phyloP scores from a whole-genome alignment of 139 green algal species.

The Coelastrella sp. region DNA sequence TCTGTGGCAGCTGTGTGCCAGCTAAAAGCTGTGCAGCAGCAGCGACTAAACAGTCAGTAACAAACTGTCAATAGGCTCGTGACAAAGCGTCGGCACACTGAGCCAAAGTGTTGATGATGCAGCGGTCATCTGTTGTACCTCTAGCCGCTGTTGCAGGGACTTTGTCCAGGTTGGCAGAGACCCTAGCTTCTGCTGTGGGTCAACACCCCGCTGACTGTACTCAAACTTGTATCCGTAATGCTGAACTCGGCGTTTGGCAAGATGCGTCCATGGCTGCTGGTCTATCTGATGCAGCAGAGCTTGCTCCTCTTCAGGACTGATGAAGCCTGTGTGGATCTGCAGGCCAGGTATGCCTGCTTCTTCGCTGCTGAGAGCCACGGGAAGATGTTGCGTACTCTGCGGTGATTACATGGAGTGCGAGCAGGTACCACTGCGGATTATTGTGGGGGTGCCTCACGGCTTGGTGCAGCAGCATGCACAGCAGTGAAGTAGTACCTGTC shows the following conservation, averaged over 20 bases:
- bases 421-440: background rate
- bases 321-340: slow-evolving; percentile 68
- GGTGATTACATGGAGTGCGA: background rate
- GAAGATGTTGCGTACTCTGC: background rate
- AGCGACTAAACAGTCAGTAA: no score
- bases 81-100: background rate
- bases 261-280: slow-evolving; percentile 61
- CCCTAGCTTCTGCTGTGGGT: background rate
- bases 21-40: no score
- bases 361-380: background rate
- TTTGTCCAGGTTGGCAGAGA: slow-evolving; percentile 18
- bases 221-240: slow-evolving; percentile 88
- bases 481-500: background rate
- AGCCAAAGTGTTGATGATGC: background rate
- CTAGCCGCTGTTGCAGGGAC: slow-evolving; percentile 1
- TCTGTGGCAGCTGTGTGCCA: background rate
- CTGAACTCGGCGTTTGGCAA: slow-evolving; percentile 87
- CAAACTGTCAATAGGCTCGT: no score
- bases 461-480: background rate
- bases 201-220: slow-evolving; percentile 35
- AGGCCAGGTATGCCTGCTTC: slow-evolving; percentile 71
- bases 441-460: background rate
- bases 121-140: slow-evolving; percentile 31
- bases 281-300: slow-evolving; percentile 72
- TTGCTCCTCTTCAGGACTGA: slow-evolving; percentile 68